phyloP scores from a whole-genome alignment of 2,329 filamentous ascomycete species.

The Neopestalotiopsis clavispora region DNA sequence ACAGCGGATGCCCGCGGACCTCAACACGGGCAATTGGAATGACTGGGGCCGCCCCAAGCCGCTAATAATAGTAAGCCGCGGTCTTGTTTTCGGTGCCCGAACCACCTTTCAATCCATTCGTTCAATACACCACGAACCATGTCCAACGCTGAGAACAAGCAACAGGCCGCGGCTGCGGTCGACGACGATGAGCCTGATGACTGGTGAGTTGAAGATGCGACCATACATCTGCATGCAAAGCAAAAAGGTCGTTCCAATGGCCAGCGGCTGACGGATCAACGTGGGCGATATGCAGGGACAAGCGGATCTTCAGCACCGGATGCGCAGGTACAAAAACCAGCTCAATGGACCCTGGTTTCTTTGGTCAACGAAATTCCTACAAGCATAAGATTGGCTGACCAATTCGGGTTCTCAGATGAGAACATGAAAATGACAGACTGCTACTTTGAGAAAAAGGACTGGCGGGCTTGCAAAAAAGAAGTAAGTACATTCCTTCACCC shows the following conservation, averaged over 20 bases:
- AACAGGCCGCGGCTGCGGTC: slow-evolving; percentile 43
- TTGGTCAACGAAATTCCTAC: not conserved
- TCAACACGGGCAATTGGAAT: not conserved
- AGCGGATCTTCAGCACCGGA: slow-evolving; percentile 95
- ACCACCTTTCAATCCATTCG: not conserved
- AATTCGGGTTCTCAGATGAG: slow-evolving; percentile 64
- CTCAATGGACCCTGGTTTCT: not conserved
- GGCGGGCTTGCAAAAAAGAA: slow-evolving; percentile 86
- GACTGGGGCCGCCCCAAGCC: not conserved
- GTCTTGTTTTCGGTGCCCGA: not conserved
- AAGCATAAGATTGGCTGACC: not conserved
- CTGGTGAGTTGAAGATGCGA: slow-evolving; percentile 66
- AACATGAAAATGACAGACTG: slow-evolving; percentile 93
- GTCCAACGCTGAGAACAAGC: slow-evolving; percentile 63
- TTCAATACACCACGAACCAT: slow-evolving; percentile 38
- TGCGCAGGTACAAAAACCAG: slow-evolving; percentile 71
- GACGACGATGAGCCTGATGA: slow-evolving; percentile 92
- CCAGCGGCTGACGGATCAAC: slow-evolving; percentile 15
- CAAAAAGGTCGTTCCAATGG: too few species aligned
- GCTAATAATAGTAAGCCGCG: slow-evolving; percentile 2
- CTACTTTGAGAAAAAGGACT: slow-evolving; percentile 95
- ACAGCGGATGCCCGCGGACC: slow-evolving; percentile 5
- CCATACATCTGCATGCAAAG: not conserved
- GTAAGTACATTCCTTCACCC: slow-evolving; percentile 56
- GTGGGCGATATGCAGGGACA: slow-evolving; percentile 71